Evolutionary conservation across 2,329 filamentous ascomycete species (phyloP).

Genomic region (Podosphaera xanthii): DNA sequence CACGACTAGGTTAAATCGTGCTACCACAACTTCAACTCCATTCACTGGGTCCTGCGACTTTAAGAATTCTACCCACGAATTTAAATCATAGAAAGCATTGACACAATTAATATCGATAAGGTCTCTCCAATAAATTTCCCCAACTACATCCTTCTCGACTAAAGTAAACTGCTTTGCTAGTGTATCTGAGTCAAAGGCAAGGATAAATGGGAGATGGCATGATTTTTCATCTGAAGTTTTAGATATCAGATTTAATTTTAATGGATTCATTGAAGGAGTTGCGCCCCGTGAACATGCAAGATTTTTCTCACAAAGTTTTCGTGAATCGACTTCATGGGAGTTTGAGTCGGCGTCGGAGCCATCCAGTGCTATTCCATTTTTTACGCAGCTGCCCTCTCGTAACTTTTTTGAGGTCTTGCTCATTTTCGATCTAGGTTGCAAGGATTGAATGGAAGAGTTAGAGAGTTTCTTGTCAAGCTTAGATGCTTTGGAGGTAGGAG

Average conservation of each 20-base stretch:
- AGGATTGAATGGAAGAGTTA: too few relatives aligned
- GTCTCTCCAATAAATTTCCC: slow-evolving; percentile 76
- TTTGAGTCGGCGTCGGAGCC: background rate
- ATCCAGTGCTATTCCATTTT: background rate
- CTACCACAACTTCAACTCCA: slow-evolving; percentile 65
- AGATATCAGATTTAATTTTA: slow-evolving; percentile 9
- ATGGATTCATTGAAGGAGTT: slow-evolving; percentile 8
- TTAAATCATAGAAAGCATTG: slow-evolving; percentile 39
- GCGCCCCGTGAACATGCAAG: slow-evolving; percentile 4
- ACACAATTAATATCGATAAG: slow-evolving; percentile 69
- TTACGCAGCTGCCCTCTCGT: background rate
- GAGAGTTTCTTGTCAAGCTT: too few relatives aligned
- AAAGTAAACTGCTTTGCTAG: slow-evolving; percentile 67
- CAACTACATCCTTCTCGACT: slow-evolving; percentile 66
- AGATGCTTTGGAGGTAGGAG: too few relatives aligned
- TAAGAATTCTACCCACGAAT: slow-evolving; percentile 66
- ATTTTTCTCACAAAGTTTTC: background rate
- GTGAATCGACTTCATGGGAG: background rate
- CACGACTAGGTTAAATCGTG: slow-evolving; percentile 70
- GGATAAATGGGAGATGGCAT: slow-evolving; percentile 51
- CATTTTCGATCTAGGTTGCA: too few relatives aligned
- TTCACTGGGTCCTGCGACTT: slow-evolving; percentile 42
- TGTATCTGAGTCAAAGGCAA: slow-evolving; percentile 58
- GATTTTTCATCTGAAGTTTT: slow-evolving; percentile 15
- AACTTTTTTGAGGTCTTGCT: too few relatives aligned